Evolutionary conservation across 805 yeast species (phyloP), one percentile per base, ranked within the genome.

Genomic region (Starmerella khaoyaiensis): DNA sequence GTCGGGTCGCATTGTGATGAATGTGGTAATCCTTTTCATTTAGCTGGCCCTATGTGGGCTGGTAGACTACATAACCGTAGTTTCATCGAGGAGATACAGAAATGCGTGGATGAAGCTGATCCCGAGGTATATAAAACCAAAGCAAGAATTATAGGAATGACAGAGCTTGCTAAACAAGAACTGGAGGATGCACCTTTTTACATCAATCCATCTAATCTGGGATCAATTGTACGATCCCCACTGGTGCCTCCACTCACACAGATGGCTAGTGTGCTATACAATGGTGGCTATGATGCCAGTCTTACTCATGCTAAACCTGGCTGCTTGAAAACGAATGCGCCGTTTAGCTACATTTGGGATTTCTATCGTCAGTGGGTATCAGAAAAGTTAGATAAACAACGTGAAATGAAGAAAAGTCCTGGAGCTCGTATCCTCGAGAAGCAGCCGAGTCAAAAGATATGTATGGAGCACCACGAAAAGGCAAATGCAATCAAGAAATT

Each of bases 41-140:
- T 90, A 24, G 84, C 87, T 6, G 99, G 99, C 4, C 99, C 99
- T 42, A 80, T 90, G 94, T 90, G 94, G 80, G 84, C 75, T 9
- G 93, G 84, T 0, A 64, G 68, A 5, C 58, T 90, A 40, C 97
- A 87, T 52, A 69, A 78, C 52, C 54, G 57, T 19, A 72, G 68
- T 15, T 90, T 87, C 51, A 64, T 87, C 29, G 64, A 71, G 20
- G 70, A 64, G 46, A 67, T 86, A 31, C 64, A 82, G 37, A 63
- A 66, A n/a, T 59, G 74, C 46, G 69, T 75, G 51, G 52, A 57
- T 19, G 60, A 53, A 2, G 67, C 74, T 17, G 73, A 68, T 38
- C 65, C 65, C 20, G 69, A 65, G 4, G 64, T 69, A 0, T 90
- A 82, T 56, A 79, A 78, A 33, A 90, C 99, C 0, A 65, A 70